Conservation (phyloP, 441 rosid genomes). For the Sinapis alba region DNA sequence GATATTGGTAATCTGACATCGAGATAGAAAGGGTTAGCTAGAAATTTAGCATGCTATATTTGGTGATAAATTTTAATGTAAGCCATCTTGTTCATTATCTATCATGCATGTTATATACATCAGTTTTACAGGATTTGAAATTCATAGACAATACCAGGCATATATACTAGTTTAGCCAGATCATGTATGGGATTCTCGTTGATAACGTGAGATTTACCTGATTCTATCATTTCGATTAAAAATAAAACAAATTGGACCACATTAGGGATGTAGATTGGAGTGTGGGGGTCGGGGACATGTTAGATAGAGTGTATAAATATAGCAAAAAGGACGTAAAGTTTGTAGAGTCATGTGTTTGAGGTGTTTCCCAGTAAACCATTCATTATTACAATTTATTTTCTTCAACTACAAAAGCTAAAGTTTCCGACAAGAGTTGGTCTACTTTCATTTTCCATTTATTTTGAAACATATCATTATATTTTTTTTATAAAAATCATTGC, state of each 20-base stretch:
- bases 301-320: constrained; percentile 26
- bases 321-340: constrained; percentile 39
- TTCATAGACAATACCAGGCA: background rate
- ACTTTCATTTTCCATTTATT: constrained; percentile 24
- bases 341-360: constrained; percentile 40
- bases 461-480: background rate
- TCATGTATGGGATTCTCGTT: constrained; percentile 18
- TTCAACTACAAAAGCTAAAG: constrained; percentile 16
- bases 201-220: constrained; percentile 8
- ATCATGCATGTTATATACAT: background rate
- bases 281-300: constrained; percentile 38
- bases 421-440: constrained; percentile 33
- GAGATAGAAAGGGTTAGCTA: background rate
- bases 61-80: background rate
- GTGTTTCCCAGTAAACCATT: constrained; percentile 30
- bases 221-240: background rate
- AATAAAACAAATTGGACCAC: constrained; percentile 5
- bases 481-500: background rate
- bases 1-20: background rate
- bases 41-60: background rate
- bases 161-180: background rate
- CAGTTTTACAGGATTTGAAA: background rate
- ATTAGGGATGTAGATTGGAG: constrained; percentile 20
- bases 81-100: background rate
- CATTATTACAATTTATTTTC: constrained; percentile 23